Base-by-base conservation (phyloP, 805 yeast genomes). In the Suhomyces prunicola region DNA sequence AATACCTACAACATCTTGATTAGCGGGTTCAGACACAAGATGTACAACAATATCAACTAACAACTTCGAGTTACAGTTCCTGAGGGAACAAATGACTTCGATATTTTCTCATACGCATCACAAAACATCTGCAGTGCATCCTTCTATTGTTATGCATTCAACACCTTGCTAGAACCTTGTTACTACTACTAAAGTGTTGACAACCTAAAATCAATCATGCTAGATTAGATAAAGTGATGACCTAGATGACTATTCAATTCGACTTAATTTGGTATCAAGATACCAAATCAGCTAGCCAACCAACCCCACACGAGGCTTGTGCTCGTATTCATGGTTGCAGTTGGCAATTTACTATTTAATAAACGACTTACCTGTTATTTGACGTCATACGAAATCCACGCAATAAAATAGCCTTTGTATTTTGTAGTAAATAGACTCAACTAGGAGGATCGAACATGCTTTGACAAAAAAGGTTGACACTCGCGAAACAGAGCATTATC, bases 31-130 rank as follows among this genome's bases (percentile, higher is more conserved):
- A 54, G 51, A 46, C 60, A 57, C 49, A 56, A 57, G 56, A 52
- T 57, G 59, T 57, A 51, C 58, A 57, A 57, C 50, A 57, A 57
- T 47, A 57, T 57, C 42, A 57, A 57, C 44, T 57, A 26, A 42
- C 19, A 42, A 42, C 29, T 7, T 12, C 31, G 33, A 29, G n/a
- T 12, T 29, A 17, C 12, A 17, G 8, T 17, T 17, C 15, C 19
- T 9, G 24, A 39, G 42, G 24, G n/a, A 8, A 5, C 23, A 9
- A 39, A 39, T 39, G 7, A 17, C 24, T 39, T 13, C 42, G 42
- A 36, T 15, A 39, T 39, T 24, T 39, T n/a, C 24, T 39, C 8
- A 17, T 19, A 17, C 24, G 8, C 22, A 4, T 19, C 13, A 36
- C 6, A 17, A 15, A 19, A 10, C n/a, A 17, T 39, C 13, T 39